Evolutionary conservation across 2,329 filamentous ascomycete species (phyloP), one percentile per base, ranked within the genome.

Genomic region (Daldinia eschscholtzii): DNA sequence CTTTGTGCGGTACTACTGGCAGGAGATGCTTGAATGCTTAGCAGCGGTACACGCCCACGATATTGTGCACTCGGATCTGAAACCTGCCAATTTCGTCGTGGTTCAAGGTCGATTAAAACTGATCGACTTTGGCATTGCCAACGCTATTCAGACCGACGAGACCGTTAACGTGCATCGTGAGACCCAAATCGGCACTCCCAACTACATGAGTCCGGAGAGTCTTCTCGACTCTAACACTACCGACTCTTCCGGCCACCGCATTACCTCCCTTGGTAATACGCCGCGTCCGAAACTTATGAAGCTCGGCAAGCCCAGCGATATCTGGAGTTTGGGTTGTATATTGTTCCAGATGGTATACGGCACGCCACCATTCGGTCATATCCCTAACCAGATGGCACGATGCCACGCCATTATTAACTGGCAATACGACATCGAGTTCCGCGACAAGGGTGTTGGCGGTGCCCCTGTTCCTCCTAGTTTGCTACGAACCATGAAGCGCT

Each of bases 341-440:
- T 84, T 99, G 13, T 99, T 97, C 82, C 95, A 98, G 79, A 97
- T 99, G 92, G 93, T 95, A 0, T 99, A 99, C 78, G 96, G 96
- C n/a, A 87, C 91, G n/a, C 92, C 93, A 3, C 96, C 96, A 0
- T 99, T 99, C 77, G 94, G 91, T 13, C 94, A 98, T 78, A 97
- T 99, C 73, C 84, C 89, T 65, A 96, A 95, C 80, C 93, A 91
- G 76, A 93, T 97, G 83, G 89, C 92, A 41, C 90, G 93, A 23
- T 96, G 97, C 78, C 90, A 93, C 80, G 92, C 93, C 67, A 96
- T 97, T 77, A 92, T 94, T 73, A 93, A 95, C 79, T 92, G 89
- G 80, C 86, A 89, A 63, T 89, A 94, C 79, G 79, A 81, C 5
- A 93, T 97, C 76, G 88, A 93, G 63, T 96, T 90, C 75, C 91